Percentiles rank a stretch among this genome's conserved stretches.
Evolutionary conservation across 2,329 filamentous ascomycete genomes (phyloP).

Genomic region (Fusarium concolor): DNA sequence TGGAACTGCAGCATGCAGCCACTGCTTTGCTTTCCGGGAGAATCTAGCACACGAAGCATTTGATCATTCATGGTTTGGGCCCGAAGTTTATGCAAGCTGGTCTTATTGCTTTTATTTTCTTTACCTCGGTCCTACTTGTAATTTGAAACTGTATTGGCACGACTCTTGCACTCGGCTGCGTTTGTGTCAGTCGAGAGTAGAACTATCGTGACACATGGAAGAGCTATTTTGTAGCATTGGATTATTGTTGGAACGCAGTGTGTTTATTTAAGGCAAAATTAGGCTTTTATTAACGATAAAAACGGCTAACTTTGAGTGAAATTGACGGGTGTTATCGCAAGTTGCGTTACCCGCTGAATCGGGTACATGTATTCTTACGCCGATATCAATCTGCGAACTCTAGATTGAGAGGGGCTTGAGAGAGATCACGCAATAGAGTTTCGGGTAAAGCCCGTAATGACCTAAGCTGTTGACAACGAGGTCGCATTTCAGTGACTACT

Average conservation of each 20-base stretch:
- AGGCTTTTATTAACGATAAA: neutral
- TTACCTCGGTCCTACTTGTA: slow-evolving; percentile 20
- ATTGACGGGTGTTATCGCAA: neutral
- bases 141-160: neutral
- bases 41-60: neutral
- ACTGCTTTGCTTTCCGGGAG: neutral
- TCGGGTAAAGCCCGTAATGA: slow-evolving; percentile 24
- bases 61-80: slow-evolving; percentile 2
- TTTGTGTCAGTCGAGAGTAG: slow-evolving; percentile 1
- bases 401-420: neutral
- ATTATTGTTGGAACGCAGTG: neutral
- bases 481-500: slow-evolving; percentile 26
- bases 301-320: slow-evolving; percentile 8
- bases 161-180: slow-evolving; percentile 1
- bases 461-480: slow-evolving; percentile 12
- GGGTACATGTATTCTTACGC: neutral
- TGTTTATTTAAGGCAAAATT: neutral
- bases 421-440: slow-evolving; percentile 9
- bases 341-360: neutral
- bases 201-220: neutral
- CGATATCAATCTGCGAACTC: slow-evolving; percentile 10
- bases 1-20: neutral
- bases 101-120: neutral
- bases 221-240: neutral
- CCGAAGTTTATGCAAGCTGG: neutral